Conservation (phyloP, 768 basidiomycete genomes). For the Harrya chromipes region DNA sequence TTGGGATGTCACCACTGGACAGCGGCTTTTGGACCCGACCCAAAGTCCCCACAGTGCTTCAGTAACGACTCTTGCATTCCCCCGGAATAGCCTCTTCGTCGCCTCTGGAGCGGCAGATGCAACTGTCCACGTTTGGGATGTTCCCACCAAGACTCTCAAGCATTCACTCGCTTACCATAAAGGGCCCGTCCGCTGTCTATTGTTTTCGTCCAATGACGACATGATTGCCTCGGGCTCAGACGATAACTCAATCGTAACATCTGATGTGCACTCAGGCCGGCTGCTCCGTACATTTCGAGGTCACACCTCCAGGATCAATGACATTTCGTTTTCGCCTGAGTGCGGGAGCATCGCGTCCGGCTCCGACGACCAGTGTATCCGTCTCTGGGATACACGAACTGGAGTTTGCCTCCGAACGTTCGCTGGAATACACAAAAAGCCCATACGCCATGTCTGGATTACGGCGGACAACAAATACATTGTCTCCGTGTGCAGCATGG, state of each 20-base stretch:
- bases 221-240: constrained; percentile 17
- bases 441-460: constrained; percentile 16
- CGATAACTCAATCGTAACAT: constrained; percentile 13
- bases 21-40: constrained; percentile 4
- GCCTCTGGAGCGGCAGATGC: constrained; percentile 15
- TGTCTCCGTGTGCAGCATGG: constrained; percentile 13
- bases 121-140: constrained; percentile 18
- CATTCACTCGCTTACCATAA: constrained; percentile 14
- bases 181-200: constrained; percentile 14
- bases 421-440: constrained; percentile 12
- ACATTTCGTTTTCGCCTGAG: constrained; percentile 22
- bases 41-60: neutral
- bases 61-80: constrained; percentile 12
- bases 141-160: constrained; percentile 1
- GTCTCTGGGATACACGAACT: constrained; percentile 24
- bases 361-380: constrained; percentile 20
- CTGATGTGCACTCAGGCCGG: constrained; percentile 7
- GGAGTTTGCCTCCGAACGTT: constrained; percentile 16
- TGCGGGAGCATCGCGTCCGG: constrained; percentile 16
- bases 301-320: constrained; percentile 16
- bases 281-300: constrained; percentile 13
- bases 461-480: constrained; percentile 14
- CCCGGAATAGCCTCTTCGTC: constrained; percentile 5
- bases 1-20: constrained; percentile 19
- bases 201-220: constrained; percentile 16